Evolutionary conservation across 2,329 filamentous ascomycete genomes (phyloP).

Genomic region (Botrytis galanthina): DNA sequence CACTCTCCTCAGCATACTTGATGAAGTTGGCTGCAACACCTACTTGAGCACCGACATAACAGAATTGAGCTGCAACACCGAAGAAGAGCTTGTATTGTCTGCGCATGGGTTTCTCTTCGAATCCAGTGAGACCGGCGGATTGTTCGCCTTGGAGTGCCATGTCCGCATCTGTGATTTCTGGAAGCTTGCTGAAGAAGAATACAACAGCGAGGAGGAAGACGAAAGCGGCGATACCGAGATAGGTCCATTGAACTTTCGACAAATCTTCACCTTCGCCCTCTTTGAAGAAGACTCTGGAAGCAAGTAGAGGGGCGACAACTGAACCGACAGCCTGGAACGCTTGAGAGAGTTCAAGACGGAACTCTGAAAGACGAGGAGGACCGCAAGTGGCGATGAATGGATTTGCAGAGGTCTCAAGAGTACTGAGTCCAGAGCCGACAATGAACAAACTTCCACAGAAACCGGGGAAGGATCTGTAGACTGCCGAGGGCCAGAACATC

Average conservation of each 20-base stretch:
- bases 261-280: constrained; percentile 37
- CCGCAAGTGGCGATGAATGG: constrained; percentile 70
- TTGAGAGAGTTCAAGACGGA: constrained; percentile 72
- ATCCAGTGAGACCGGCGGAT: constrained; percentile 20
- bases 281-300: constrained; percentile 68
- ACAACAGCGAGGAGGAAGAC: constrained; percentile 67
- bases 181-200: constrained; percentile 65
- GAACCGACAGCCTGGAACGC: constrained; percentile 72
- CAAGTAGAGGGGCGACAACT: constrained; percentile 69
- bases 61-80: constrained; percentile 74
- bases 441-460: constrained; percentile 51
- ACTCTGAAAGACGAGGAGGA: constrained; percentile 69
- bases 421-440: constrained; percentile 71
- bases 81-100: constrained; percentile 59
- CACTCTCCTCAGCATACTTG: constrained; percentile 33
- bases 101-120: constrained; percentile 28
- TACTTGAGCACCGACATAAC: constrained; percentile 60
- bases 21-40: constrained; percentile 23
- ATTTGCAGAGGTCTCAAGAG: constrained; percentile 78
- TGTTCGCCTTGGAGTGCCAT: constrained; percentile 47
- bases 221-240: constrained; percentile 72
- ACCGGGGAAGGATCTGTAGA: constrained; percentile 40
- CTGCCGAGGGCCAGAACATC: constrained; percentile 79
- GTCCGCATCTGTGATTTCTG: constrained; percentile 51
- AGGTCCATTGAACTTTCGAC: constrained; percentile 76